Evolutionary conservation across 2,329 filamentous ascomycete species (phyloP), one percentile per base, ranked within the genome.

Genomic region (Colletotrichum plurivorum): DNA sequence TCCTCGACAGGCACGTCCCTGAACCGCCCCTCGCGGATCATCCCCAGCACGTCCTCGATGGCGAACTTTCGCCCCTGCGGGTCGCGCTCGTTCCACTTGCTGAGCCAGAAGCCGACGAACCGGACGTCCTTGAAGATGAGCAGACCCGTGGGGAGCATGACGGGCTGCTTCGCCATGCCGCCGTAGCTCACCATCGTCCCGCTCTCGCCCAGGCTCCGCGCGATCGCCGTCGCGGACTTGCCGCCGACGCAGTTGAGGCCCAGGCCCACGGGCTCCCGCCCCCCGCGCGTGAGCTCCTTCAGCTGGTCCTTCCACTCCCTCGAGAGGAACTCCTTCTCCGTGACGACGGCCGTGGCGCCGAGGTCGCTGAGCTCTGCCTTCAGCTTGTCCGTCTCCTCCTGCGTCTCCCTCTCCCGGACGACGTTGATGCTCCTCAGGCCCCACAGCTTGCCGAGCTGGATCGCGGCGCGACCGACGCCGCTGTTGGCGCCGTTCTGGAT

Each of bases 401-500:
- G 77, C 1, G 88, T 89, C 15, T 89, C 85, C 20, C 96, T 86
- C 72, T 93, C 90, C 13, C 96, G 89, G 48, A 99, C 86, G 25
- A 99, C 87, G 78, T 98, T 98, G 80, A 99, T 93, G 77, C 92
- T 97, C 76, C 94, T 92, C 76, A 96, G 88, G 0, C 95, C 95
- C 95, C 95, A 98, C 61, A 94, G 86, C 74, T 84, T 87, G 2
- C 89, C 95, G 1, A 99, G 85, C 82, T 99, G 96, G 72, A 98
- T 96, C 12, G 94, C 95, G 3, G 95, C 93, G 46, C 96, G 86
- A 1, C 96, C 96, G 16, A 99, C 96, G 12, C 94, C 96, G 49
- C 91, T 94, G 81, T 99, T 99, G 46, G 95, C 96, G 8, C 95
- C 96, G 78, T 99, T 99, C 82, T 99, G 96, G 54, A 99, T 90